Percentiles rank a stretch among this genome's conserved stretches.
These are phyloP conservation scores for Tubosaeta sp. DNA, from an alignment of 768 basidiomycete genomes.

Conservation along the genomic window DNA sequence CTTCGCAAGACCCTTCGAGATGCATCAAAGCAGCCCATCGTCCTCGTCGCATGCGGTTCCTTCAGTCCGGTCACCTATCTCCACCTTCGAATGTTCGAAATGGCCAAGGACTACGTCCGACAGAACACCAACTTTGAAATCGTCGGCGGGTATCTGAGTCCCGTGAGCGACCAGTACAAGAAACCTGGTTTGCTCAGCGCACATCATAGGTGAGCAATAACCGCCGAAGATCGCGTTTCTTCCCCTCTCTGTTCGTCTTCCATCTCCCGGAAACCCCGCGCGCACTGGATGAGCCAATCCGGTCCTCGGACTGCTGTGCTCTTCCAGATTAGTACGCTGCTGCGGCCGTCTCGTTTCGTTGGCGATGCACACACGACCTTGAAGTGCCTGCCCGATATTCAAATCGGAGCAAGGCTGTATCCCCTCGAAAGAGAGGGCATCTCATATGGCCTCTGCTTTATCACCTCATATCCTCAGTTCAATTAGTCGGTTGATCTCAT, in stretches of 20 bases:
- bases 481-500: constrained; percentile 9
- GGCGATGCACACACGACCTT: not conserved
- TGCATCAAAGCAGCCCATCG: constrained; percentile 74
- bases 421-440: constrained; percentile 5
- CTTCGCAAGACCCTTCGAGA: constrained; percentile 55
- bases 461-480: constrained; percentile 7
- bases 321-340: constrained; percentile 6
- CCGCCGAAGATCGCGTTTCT: not conserved
- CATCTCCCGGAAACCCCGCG: not conserved
- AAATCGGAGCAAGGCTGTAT: constrained; percentile 2
- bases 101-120: constrained; percentile 95
- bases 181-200: constrained; percentile 91
- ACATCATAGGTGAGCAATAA: constrained; percentile 69
- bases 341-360: constrained; percentile 18
- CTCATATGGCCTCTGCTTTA: constrained; percentile 7
- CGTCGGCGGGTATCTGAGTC: constrained; percentile 92
- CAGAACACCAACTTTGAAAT: constrained; percentile 93
- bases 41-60: constrained; percentile 94
- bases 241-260: not conserved
- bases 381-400: constrained; percentile 2
- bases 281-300: constrained; percentile 2
- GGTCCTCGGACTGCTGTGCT: not conserved
- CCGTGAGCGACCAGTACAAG: constrained; percentile 95
- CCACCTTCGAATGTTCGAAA: constrained; percentile 98
- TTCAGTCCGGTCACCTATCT: constrained; percentile 99